phyloP scores from a whole-genome alignment of 805 yeast species.

The Saccharomycopsis vini region DNA sequence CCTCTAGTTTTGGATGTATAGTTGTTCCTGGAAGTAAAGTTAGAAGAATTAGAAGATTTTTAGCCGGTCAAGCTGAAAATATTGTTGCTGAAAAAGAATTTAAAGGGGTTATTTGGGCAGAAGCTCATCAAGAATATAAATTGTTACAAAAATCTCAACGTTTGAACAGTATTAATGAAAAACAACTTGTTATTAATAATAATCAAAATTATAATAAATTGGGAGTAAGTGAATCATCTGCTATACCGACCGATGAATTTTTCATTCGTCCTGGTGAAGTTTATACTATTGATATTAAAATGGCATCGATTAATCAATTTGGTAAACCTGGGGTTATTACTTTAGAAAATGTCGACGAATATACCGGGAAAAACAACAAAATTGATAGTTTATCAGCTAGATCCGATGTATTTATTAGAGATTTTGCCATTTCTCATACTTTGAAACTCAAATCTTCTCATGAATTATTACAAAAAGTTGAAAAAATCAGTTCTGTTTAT shows the following conservation, averaged over 20 bases:
- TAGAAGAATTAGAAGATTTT: constrained; percentile 83
- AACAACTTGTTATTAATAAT: background rate
- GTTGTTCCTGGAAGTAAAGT: constrained; percentile 91
- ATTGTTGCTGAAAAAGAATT: constrained; percentile 85
- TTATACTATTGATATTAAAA: constrained; percentile 71
- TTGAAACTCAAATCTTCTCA: constrained; percentile 71
- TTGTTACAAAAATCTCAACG: constrained; percentile 38
- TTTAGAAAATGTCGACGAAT: constrained; percentile 55
- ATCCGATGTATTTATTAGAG: constrained; percentile 74
- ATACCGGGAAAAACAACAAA: constrained; percentile 52
- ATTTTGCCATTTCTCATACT: constrained; percentile 72
- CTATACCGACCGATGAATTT: constrained; percentile 74
- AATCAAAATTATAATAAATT: constrained; percentile 6
- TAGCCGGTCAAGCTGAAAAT: constrained; percentile 94
- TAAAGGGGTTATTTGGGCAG: constrained; percentile 88
- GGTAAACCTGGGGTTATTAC: constrained; percentile 60
- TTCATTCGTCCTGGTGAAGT: constrained; percentile 73
- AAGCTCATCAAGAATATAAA: constrained; percentile 63
- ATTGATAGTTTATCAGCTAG: constrained; percentile 39
- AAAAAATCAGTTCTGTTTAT: constrained; percentile 69
- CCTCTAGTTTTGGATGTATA: constrained; percentile 70
- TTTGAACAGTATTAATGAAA: constrained; percentile 16
- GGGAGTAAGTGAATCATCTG: constrained; percentile 36
- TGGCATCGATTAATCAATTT: constrained; percentile 56
- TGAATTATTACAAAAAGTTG: constrained; percentile 58